Evolutionary conservation across 495 filamentous ascomycete genomes (phyloP), one percentile per base, ranked within the genome.

Genomic region (Daldinia caldariorum): DNA sequence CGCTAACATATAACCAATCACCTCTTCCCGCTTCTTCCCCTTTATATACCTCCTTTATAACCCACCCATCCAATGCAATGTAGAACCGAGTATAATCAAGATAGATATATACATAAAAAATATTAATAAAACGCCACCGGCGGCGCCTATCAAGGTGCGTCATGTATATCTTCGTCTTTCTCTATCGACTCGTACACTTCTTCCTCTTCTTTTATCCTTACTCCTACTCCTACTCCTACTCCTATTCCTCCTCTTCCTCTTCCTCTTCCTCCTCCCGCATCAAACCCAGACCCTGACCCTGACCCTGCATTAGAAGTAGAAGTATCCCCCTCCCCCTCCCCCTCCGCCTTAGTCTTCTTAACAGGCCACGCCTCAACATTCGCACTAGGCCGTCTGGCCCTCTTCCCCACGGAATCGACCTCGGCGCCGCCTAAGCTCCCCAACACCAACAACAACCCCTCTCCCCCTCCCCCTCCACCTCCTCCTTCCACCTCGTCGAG

Each of bases 391-490:
- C 80, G 47, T 29, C 67, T 59, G 4, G 77, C 75, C 18, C 72
- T 65, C 67, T 76, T 76, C 31, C 74, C 59, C 1, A 55, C 72
- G 0, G 45, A 47, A 7, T 76, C 66, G 13, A 76, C 76, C 2
- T 76, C 73, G 34, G 79, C 66, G 53, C 81, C 77, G 12, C 78
- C n/a, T n/a, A n/a, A n/a, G n/a, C n/a, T n/a, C n/a, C n/a, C n/a
- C n/a, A n/a, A n/a, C n/a, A n/a, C n/a, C n/a, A n/a, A n/a, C n/a
- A n/a, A n/a, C n/a, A n/a, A n/a, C n/a, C n/a, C 81, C 26, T 26
- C 26, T 26, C 26, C 26, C 3, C 26, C 26, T 26, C 26, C 26
- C 1, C 1, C 26, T 3, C 26, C 26, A 26, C 26, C 26, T 26
- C 26, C 34, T 10, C 34, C 34, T 35, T 7, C 34, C 2, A 35